Evolutionary conservation across 345 rosid species (phyloP).

Genomic region (Crucihimalaya himalaica): DNA sequence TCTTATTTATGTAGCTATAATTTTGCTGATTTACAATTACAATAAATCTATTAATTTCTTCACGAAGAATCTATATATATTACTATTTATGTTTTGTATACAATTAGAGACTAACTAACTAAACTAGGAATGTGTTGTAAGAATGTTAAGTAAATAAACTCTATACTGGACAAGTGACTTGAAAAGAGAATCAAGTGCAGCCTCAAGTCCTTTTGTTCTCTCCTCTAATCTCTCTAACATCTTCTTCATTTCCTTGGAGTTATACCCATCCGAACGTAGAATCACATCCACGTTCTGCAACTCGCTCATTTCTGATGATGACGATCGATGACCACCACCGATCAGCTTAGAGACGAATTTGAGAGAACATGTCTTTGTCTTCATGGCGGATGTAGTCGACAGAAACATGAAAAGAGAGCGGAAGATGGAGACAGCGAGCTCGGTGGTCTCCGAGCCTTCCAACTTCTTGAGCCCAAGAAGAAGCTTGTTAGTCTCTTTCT

Average conservation of each 20-base stretch:
- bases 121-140: conserved; percentile 39
- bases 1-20: neutral
- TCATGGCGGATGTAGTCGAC: conserved; percentile 31
- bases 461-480: conserved; percentile 47
- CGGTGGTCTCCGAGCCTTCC: conserved; percentile 27
- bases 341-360: conserved; percentile 47
- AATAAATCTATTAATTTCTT: neutral
- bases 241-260: conserved; percentile 30
- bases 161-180: conserved; percentile 52
- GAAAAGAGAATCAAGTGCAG: conserved; percentile 49
- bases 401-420: conserved; percentile 52
- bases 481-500: conserved; percentile 49
- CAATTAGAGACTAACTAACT: conserved; percentile 33
- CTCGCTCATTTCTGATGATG: conserved; percentile 40
- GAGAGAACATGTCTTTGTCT: conserved; percentile 46
- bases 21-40: neutral
- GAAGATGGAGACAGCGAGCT: conserved; percentile 28
- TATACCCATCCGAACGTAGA: conserved; percentile 26
- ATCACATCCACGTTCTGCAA: conserved; percentile 46
- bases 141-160: conserved; percentile 55
- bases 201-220: conserved; percentile 50
- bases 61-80: conserved; percentile 1
- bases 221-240: conserved; percentile 38
- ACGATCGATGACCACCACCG: conserved; percentile 14
- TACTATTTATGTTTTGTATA: conserved; percentile 26